These are phyloP conservation scores for Paramecium sexaurelia DNA, from an alignment of 73 alveolate genomes.

Conservation along the genomic window DNA sequence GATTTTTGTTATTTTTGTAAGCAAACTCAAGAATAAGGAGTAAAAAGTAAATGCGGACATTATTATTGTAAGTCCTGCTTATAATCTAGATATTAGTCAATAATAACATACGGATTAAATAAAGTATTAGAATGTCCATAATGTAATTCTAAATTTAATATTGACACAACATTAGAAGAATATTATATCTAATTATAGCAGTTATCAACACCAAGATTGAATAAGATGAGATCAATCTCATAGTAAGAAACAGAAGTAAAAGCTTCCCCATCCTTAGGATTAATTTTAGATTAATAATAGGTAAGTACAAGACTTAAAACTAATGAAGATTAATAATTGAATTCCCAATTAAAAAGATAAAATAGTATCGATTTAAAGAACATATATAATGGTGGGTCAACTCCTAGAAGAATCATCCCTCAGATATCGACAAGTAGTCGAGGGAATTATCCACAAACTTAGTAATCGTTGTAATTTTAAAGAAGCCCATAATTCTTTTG, in stretches of 20 bases:
- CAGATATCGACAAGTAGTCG: background rate
- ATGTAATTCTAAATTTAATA: background rate
- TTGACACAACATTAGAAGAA: background rate
- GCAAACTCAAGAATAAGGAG: background rate
- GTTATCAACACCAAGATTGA: slow-evolving; percentile 13
- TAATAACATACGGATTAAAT: background rate
- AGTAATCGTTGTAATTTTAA: background rate
- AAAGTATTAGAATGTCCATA: background rate
- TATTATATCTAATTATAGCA: background rate
- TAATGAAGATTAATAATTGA: background rate
- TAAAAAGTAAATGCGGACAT: background rate
- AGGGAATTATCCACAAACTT: background rate
- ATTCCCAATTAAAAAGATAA: background rate
- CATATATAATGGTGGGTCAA: background rate
- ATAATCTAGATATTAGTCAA: background rate
- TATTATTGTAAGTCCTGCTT: slow-evolving; percentile 8
- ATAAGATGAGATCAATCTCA: background rate
- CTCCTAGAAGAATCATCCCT: slow-evolving; percentile 10
- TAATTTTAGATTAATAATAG: background rate
- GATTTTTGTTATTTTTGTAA: slow-evolving; percentile 21
- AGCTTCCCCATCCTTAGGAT: background rate
- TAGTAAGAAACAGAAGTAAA: background rate
- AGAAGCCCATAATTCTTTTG: slow-evolving; percentile 20
- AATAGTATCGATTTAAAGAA: slow-evolving; percentile 10
- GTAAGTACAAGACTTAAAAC: background rate